Evolutionary conservation across 78 protist genomes (phyloP), one percentile per base, ranked within the genome.

Genomic region (Speleostelium caveatum): DNA sequence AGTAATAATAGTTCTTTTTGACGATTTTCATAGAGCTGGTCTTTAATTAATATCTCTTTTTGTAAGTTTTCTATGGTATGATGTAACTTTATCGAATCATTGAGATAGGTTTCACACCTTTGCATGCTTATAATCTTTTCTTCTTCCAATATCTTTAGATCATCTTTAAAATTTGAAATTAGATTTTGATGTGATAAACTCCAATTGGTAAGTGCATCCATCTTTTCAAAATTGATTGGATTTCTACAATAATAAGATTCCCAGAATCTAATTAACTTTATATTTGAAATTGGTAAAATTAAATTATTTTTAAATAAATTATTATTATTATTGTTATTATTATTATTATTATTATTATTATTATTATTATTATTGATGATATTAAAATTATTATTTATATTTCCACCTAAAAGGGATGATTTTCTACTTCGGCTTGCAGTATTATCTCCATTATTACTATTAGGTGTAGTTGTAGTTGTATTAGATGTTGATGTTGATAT

Each of bases 1-100:
- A 83, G 45, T 32, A 45, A 24, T 33, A 83, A 45, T 39, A 83
- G 5, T 30, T 83, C 91, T 61, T 41, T 36, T 58, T 83, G 78
- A 4, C 91, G 16, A 38, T 73, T 68, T 33, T 83, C 91, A 71
- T 75, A 83, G n/a, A 83, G 67, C 22, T 83, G 80, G 28, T 73
- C 75, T 38, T 69, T 83, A 45, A 83, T 69, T 10, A 5, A 8
- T 14, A 83, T 59, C 36, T 69, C 78, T 26, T 69, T 53, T 30
- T 69, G 45, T 5, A 69, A 28, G 3, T 83, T 63, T 26, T 83
- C 91, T 28, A 83, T 83, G 17, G 63, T 73, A 35, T 38, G 35
- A 36, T 68, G 76, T 32, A 83, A 26, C n/a, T 69, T 67, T 5
- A 22, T 75, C n/a, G 66, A 22, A 1, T 83, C 91, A 16, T 21